phyloP scores from a whole-genome alignment of 106 monocot genomes.

The Phalaenopsis equestris region DNA sequence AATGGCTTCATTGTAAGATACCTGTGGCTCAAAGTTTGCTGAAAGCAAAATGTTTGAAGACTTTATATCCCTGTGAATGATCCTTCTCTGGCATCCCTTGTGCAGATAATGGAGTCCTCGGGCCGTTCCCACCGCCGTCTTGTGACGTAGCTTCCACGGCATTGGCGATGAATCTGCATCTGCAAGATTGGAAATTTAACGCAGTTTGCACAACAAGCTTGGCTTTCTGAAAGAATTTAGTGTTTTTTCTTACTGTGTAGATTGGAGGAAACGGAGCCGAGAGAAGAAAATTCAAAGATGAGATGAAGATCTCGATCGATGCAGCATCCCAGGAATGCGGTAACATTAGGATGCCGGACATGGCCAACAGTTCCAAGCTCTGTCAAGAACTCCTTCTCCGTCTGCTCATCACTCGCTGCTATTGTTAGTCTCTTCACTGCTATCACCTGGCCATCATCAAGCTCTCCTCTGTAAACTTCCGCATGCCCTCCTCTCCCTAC shows the following conservation, averaged over 20 bases:
- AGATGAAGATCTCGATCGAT: constrained; percentile 51
- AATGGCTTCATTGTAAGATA: not conserved
- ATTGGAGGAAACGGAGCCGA: constrained; percentile 51
- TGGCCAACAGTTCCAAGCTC: constrained; percentile 78
- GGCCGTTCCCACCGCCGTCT: constrained; percentile 39
- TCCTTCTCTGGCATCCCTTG: constrained; percentile 60
- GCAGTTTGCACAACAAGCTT: not conserved
- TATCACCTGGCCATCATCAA: constrained; percentile 33
- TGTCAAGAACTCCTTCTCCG: constrained; percentile 69
- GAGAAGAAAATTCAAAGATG: constrained; percentile 59
- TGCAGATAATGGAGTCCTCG: constrained; percentile 57
- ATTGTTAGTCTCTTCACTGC: constrained; percentile 54
- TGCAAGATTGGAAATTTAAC: constrained; percentile 1
- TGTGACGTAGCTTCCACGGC: constrained; percentile 34
- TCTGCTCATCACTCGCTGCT: constrained; percentile 40
- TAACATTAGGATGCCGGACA: constrained; percentile 60
- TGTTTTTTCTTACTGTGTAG: constrained; percentile 35
- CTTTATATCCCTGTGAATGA: constrained; percentile 67
- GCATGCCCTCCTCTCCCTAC: constrained; percentile 71
- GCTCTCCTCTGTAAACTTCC: constrained; percentile 60
- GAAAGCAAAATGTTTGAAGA: constrained; percentile 55
- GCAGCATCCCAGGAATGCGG: constrained; percentile 51
- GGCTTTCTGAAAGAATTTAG: not conserved
- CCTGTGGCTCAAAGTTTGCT: constrained; percentile 44
- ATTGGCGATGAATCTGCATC: constrained; percentile 37